Base-by-base conservation (phyloP, 139 green algal species). In the Tetraselmis striata region DNA sequence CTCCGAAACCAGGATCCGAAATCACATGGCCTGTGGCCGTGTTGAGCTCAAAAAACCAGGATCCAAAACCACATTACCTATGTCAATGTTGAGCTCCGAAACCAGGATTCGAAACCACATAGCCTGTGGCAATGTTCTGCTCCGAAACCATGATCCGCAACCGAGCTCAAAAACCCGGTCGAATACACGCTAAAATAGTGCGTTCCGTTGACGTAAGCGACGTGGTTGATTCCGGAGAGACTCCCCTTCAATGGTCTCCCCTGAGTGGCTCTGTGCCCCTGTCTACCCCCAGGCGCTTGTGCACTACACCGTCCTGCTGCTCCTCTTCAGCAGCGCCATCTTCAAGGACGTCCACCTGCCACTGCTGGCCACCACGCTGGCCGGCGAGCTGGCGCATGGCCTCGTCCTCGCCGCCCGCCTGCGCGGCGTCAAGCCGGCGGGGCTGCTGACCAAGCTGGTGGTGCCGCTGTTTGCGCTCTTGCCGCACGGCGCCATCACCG, bases 291-390 rank as follows among this genome's bases (percentile, higher is more conserved):
- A 83, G 28, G 80, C 86, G n/a, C 75, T 96, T 67, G 22, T 91
- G 29, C 86, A 93, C 86, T 93, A 92, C 86, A 92, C 92, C 1
- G 23, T 94, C 76, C 86, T 95, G 80, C 84, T 94, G 59, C 29
- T 89, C 31, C 81, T 96, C 32, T 96, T 93, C 83, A 85, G 83
- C 0, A 85, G 88, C 0, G 90, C 91, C 0, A 86, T 85, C 29
- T 92, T 87, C 87, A 94, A 94, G 85, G 76, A 83, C 31, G 86
- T 87, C 27, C 79, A 82, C 24, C 45, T 88, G 77, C 79, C 81
- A 1, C 84, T 92, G 76, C 83, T 92, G 32, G 82, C 88, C 74
- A 80, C 76, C 32, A 87, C 84, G 1, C 86, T 92, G 77, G 59
- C 45, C 31, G 81, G 75, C 22, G 84, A 90, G 59, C 23, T 86